Evolutionary conservation across 1,139 yeast genomes (phyloP).

Genomic region (Hansenula anomala): DNA sequence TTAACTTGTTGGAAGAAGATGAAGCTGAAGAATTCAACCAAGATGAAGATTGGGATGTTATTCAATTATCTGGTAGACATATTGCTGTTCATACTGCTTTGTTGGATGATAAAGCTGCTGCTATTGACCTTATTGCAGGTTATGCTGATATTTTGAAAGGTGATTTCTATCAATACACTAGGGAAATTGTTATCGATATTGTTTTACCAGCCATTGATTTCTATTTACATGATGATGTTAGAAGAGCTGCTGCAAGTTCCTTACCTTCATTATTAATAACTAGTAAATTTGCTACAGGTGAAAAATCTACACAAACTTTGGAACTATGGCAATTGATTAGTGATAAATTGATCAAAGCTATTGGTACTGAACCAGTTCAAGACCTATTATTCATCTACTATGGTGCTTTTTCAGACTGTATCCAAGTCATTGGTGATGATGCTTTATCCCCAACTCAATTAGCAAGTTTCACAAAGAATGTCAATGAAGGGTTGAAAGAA

Average conservation of each 20-base stretch:
- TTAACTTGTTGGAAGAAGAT: slow-evolving; percentile 79
- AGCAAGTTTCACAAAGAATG: slow-evolving; percentile 51
- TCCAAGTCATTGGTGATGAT: slow-evolving; percentile 62
- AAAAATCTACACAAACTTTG: slow-evolving; percentile 49
- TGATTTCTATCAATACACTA: slow-evolving; percentile 78
- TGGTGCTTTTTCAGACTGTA: slow-evolving; percentile 62
- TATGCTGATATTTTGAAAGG: slow-evolving; percentile 85
- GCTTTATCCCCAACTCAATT: slow-evolving; percentile 56
- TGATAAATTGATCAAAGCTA: slow-evolving; percentile 61
- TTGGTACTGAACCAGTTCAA: slow-evolving; percentile 76
- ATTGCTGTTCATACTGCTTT: slow-evolving; percentile 92
- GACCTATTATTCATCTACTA: slow-evolving; percentile 80
- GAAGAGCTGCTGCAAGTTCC: slow-evolving; percentile 83
- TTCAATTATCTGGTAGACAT: slow-evolving; percentile 85
- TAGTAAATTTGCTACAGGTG: slow-evolving; percentile 60
- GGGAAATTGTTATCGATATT: slow-evolving; percentile 71
- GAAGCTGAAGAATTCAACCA: slow-evolving; percentile 81
- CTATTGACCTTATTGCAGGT: slow-evolving; percentile 83
- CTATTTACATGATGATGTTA: slow-evolving; percentile 90
- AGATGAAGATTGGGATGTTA: slow-evolving; percentile 94
- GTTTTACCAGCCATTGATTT: slow-evolving; percentile 87
- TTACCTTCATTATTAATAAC: slow-evolving; percentile 74
- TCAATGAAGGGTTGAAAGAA: slow-evolving; percentile 59
- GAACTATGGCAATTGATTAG: slow-evolving; percentile 72
- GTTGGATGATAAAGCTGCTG: slow-evolving; percentile 87